phyloP scores from a whole-genome alignment of 306 rosid genomes.

The barrel medic (Medicago truncatula) region MtrunA17r5.0-ANR NC_053043.1:1209501-1210000 shows the following conservation, averaged over 20 bases:
- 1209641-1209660: neutral
- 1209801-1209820: constrained; percentile 54
- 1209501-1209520: no score
- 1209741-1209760: constrained; percentile 51
- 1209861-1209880: constrained; percentile 32
- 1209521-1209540: no score
- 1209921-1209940: constrained; percentile 52
- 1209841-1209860: neutral
- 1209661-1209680: constrained; percentile 40
- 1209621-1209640: neutral
- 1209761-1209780: constrained; percentile 51
- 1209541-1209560: no score
- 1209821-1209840: constrained; percentile 34
- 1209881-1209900: constrained; percentile 38
- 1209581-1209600: no score
- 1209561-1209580: no score
- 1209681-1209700: constrained; percentile 17
- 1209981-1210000: constrained; percentile 90
- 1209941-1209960: constrained; percentile 93
- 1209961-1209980: constrained; percentile 91
- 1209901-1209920: constrained; percentile 5
- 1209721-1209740: constrained; percentile 40
- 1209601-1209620: no score
- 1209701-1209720: constrained; percentile 28
- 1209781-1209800: constrained; percentile 44